Evolutionary conservation across 176 grass and related monocot species (phyloP), one percentile per base, ranked within the genome.

Genomic region (Musa itinerans): DNA sequence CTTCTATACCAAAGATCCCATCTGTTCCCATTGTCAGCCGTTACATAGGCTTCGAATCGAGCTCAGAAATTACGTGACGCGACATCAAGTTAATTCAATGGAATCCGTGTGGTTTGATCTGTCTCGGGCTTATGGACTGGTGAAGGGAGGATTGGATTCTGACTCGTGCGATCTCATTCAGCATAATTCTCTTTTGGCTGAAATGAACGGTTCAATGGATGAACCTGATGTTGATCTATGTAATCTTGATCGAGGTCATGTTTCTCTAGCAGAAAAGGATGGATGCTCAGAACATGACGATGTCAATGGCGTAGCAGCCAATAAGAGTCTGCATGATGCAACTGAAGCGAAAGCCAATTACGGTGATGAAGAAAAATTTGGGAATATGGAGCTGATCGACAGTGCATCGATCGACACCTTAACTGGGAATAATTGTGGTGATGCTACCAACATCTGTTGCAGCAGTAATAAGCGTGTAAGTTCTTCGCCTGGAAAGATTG

Each of bases 21-120:
- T 73, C 24, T 78, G 8, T 71, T 54, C 68, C 75, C 56, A n/a
- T 71, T n/a, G 2, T 49, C 83, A 96, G 92, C 92, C 89, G 74
- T 78, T 82, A 75, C 82, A 82, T 55, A 92, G 73, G 74, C 82
- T 96, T 22, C 82, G 78, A 76, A 81, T 69, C 58, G 92, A 92
- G 78, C 82, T 96, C 20, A 89, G 85, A 62, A 74, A 87, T 25
- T 96, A 96, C 17, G 54, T n/a, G 27, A 78, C 54, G 54, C 89
- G 89, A 26, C 92, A 96, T 86, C 71, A 78, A 77, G 76, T 72
- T 52, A 69, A 50, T 13, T 71, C 80, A 53, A 50, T 57, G 20
- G 74, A 80, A 50, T 52, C 80, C 68, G 66, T 83, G 66, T 96
- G 88, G n/a, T 77, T 75, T 72, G 89, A 89, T 50, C 86, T 96